Percentiles rank a stretch among this genome's conserved stretches.
phyloP scores from a whole-genome alignment of 2,329 filamentous ascomycete genomes.

The Pezizomycotina sp. region DNA sequence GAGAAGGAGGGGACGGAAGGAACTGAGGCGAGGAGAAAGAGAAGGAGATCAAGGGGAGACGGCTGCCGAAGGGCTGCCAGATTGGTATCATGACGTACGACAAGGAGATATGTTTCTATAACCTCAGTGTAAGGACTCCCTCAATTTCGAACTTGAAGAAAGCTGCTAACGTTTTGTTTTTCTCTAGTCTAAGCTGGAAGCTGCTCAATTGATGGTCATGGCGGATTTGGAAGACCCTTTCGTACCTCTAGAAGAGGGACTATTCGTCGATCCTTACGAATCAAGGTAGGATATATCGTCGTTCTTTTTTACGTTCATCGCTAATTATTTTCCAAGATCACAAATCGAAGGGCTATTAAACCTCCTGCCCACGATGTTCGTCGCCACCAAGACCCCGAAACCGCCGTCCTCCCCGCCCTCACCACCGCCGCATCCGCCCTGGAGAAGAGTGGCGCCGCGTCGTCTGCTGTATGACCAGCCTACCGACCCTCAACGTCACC shows the following conservation, averaged over 20 bases:
- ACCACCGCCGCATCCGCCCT: slow-evolving; percentile 73
- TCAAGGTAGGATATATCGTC: slow-evolving; percentile 42
- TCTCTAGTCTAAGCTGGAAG: slow-evolving; percentile 51
- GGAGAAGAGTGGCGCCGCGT: slow-evolving; percentile 76
- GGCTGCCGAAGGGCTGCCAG: slow-evolving; percentile 56
- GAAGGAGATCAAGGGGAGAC: slow-evolving; percentile 32
- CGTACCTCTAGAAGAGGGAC: slow-evolving; percentile 71
- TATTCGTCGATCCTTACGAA: slow-evolving; percentile 89
- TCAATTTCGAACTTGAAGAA: background rate
- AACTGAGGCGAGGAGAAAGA: slow-evolving; percentile 27
- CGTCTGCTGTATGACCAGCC: slow-evolving; percentile 66
- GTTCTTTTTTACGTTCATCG: background rate
- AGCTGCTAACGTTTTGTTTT: slow-evolving; percentile 16
- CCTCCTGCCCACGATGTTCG: slow-evolving; percentile 71
- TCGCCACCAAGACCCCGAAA: slow-evolving; percentile 79
- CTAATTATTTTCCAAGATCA: slow-evolving; percentile 4
- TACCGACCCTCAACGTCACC: slow-evolving; percentile 73
- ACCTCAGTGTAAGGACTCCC: slow-evolving; percentile 51
- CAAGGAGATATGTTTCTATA: slow-evolving; percentile 96
- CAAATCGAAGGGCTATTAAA: slow-evolving; percentile 67
- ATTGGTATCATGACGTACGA: slow-evolving; percentile 93
- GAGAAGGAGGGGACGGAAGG: slow-evolving; percentile 39
- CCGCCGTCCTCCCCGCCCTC: slow-evolving; percentile 67
- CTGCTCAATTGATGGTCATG: slow-evolving; percentile 98
- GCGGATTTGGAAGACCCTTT: slow-evolving; percentile 94